These are phyloP conservation scores for Chrysanthemum lavandulifolium DNA, from an alignment of 129 eudicot genomes.

Conservation along the genomic window DNA sequence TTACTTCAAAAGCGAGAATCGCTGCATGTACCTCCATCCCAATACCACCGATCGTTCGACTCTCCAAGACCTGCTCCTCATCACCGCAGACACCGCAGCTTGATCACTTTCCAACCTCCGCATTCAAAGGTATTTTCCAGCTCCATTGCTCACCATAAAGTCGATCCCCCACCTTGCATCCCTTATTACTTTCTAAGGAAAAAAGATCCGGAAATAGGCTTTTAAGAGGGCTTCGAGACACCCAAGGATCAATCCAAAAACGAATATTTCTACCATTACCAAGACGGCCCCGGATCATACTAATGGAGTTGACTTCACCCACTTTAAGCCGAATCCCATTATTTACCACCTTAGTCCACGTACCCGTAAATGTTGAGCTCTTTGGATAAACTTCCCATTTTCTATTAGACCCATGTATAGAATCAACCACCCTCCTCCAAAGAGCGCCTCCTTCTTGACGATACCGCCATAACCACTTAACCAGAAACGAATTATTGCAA, in stretches of 20 bases:
- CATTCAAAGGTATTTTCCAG: too few species aligned
- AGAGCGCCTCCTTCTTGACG: background rate
- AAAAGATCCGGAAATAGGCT: background rate
- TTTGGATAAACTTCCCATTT: background rate
- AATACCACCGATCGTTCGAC: background rate
- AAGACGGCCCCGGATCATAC: background rate
- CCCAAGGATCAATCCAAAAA: background rate
- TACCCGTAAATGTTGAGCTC: background rate
- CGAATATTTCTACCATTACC: background rate
- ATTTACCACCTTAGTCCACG: background rate
- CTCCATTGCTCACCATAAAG: background rate
- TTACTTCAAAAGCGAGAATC: too few species aligned
- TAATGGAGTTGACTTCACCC: background rate
- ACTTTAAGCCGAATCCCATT: background rate
- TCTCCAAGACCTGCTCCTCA: background rate
- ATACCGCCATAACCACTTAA: background rate
- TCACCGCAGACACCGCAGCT: background rate
- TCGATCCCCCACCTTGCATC: background rate
- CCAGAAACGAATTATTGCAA: background rate
- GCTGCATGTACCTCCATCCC: background rate
- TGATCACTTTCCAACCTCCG: too few species aligned
- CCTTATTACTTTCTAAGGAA: background rate
- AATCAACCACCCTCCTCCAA: background rate
- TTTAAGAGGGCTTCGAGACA: background rate
- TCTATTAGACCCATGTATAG: background rate